Evolutionary conservation across 306 rosid species (phyloP), one percentile per base, ranked within the genome.

Genomic region (Castanopsis chinensis): DNA sequence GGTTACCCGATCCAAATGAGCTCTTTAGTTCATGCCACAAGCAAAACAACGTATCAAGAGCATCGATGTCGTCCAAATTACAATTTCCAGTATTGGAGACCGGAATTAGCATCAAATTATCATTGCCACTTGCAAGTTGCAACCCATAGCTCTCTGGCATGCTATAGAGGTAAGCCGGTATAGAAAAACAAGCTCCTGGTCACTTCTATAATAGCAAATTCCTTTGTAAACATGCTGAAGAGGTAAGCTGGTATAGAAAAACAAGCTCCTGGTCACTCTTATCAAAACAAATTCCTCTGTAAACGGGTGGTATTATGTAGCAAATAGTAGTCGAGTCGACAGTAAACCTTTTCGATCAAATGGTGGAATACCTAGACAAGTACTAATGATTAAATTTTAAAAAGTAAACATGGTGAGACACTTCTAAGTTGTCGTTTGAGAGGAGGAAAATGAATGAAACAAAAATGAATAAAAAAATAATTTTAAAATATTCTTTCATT

Each of bases 81-180:
- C 69, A 20, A 78, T 86, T 88, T 72, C 63, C 74, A 23, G 76
- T 33, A 74, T 73, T 58, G 5, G 97, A 82, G 78, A 89, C 64
- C 11, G 90, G 69, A 35, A 92, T 20, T 49, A 95, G 85, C 52
- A 92, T 83, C 45, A 41, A 41, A 11, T 97, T 98, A 91, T 92
- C 52, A 80, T 85, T 28, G 98, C 99, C 49, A 95, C 98, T 88
- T 95, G 96, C 87, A 95, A 95, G 97, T 88, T 95, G 96, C 87
- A 95, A 76, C 28, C 98, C 99, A 6, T 92, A 95, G 86, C 99
- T 95, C 86, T 89, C 97, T 0, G 97, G 74, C 94, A 92, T n/a
- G 98, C 87, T 56, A 98, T 96, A 1, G 90, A 73, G 65, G 92
- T 72, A 4, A 95, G 99, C 67, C 92, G 89, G 72, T 95, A 92